Evolutionary conservation across 2,329 filamentous ascomycete species (phyloP).

Genomic region (Samsoniella hepiali): DNA sequence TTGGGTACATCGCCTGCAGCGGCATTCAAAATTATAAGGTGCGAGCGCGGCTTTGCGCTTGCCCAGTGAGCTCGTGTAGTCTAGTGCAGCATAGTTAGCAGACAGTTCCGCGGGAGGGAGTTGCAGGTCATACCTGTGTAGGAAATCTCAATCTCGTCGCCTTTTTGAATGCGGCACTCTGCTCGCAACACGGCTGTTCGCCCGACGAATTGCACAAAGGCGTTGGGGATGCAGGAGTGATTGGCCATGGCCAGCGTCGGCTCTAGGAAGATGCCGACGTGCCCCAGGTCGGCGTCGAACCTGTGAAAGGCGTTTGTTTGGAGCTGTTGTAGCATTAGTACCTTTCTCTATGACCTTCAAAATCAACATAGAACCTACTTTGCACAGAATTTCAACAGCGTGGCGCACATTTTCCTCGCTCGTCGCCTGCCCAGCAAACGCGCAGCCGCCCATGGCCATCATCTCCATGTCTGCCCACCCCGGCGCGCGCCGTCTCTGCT

Average conservation of each 20-base stretch:
- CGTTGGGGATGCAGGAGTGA: conserved; percentile 61
- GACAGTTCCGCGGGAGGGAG: not conserved
- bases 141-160: conserved; percentile 58
- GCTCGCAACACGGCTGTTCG: conserved; percentile 51
- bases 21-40: conserved; percentile 52
- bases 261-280: conserved; percentile 55
- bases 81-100: conserved; percentile 30
- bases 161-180: conserved; percentile 44
- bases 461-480: conserved; percentile 49
- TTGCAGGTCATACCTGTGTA: conserved; percentile 51
- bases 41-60: conserved; percentile 42
- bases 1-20: conserved; percentile 46
- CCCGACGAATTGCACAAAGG: conserved; percentile 53
- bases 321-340: conserved; percentile 38
- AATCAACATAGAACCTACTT: conserved; percentile 36
- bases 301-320: conserved; percentile 61
- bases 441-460: conserved; percentile 41
- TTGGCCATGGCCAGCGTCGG: conserved; percentile 57
- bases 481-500: conserved; percentile 32
- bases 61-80: conserved; percentile 44
- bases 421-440: conserved; percentile 41
- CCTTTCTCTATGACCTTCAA: not conserved
- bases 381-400: conserved; percentile 50
- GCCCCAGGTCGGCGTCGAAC: conserved; percentile 49
- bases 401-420: conserved; percentile 35